These are phyloP conservation scores for Cinchona pubescens DNA, from an alignment of 257 asterid species.

Conservation along the genomic window DNA sequence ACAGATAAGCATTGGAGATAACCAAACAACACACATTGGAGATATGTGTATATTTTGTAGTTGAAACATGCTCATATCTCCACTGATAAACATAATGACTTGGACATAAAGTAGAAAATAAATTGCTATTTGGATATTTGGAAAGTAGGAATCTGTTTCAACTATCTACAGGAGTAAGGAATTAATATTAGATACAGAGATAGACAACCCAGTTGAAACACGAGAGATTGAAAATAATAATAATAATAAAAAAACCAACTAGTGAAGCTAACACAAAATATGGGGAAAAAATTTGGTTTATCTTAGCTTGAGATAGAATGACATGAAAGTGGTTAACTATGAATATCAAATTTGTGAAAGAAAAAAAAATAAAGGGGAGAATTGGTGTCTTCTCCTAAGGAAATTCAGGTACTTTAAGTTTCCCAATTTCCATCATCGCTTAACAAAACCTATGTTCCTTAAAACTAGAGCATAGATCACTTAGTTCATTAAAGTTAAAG, in stretches of 20 bases:
- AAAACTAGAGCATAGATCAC: background rate
- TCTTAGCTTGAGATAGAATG: background rate
- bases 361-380: background rate
- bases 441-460: background rate
- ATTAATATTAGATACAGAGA: background rate
- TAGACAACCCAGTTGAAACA: background rate
- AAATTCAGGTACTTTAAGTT: background rate
- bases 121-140: background rate
- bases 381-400: too few relatives aligned
- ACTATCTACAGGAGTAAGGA: background rate
- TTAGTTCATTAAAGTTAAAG: background rate
- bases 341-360: background rate
- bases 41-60: background rate
- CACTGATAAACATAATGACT: background rate
- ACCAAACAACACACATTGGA: background rate
- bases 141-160: background rate
- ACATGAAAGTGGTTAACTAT: background rate
- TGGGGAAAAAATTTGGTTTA: background rate
- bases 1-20: background rate
- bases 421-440: background rate
- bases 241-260: too few relatives aligned
- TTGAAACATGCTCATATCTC: background rate
- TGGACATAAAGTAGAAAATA: background rate
- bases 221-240: background rate
- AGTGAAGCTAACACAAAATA: background rate